Base-by-base conservation (phyloP, 345 rosid species). In the Hypericum perforatum region DNA sequence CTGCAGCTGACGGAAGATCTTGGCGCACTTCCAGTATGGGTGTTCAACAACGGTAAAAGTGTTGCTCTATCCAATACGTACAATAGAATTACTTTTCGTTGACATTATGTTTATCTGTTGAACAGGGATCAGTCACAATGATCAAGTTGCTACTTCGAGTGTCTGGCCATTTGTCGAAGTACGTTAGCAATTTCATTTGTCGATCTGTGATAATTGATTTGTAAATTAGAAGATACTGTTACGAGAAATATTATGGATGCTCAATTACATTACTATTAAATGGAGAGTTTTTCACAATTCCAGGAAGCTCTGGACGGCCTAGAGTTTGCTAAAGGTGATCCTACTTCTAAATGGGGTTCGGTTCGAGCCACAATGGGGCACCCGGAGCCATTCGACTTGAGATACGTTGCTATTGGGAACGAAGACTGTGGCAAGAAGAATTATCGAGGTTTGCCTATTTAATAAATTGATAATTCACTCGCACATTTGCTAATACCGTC, bases 331-430 rank as follows among this genome's bases (percentile, higher is more conserved):
- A 29, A 13, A 8, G 49, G 49, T 12, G 5, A 6, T 2, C 7
- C 6, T 5, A 46, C 6, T 5, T 46, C 49, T 7, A 46, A 0
- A 0, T 46, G 49, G 49, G 49, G 49, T 7, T n/a, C 16, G 5
- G 16, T 46, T 29, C 15, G 49, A 13, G 49, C 49, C 0, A 2
- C 7, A 5, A 46, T 46, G 49, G 49, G 49, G 13, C 49, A 46
- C 13, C 49, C 49, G 14, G 9, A 46, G 49, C 49, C 49, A 22
- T 46, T 46, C 49, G 49, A 46, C 16, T 13, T 46, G 29, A 46
- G 49, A 46, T 46, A 46, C 16, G 49, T 46, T 46, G 49, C 49
- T 46, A 29, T 46, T 8, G 49, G 49, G 22, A 46, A 46, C 49
- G 49, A 46, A 9, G 49, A 46, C 9, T 46, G 49, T 9, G 11